phyloP scores from a whole-genome alignment of 371 early-diverging fungal species.

The Rhizopus arrhizus region DNA sequence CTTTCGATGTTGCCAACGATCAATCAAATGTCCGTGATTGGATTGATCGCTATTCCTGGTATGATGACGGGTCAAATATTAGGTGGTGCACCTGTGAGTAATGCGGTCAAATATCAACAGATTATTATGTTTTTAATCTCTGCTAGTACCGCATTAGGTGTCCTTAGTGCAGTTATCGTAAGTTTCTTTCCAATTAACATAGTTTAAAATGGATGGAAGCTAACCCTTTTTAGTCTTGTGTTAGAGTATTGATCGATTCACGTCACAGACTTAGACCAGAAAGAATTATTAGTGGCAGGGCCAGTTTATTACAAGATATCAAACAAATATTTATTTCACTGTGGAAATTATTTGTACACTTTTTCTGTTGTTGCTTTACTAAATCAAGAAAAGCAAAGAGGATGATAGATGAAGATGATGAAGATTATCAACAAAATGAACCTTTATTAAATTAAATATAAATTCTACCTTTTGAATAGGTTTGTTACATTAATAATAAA shows the following conservation, averaged over 20 bases:
- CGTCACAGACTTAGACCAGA: slow-evolving; percentile 65
- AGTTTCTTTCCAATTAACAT: background rate
- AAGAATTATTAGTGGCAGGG: slow-evolving; percentile 41
- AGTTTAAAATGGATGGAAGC: background rate
- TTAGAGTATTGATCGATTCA: slow-evolving; percentile 60
- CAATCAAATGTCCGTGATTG: slow-evolving; percentile 82
- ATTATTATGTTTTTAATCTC: slow-evolving; percentile 81
- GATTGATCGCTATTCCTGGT: slow-evolving; percentile 84
- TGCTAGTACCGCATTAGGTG: slow-evolving; percentile 62
- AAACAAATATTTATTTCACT: slow-evolving; percentile 6
- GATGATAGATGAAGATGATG: background rate
- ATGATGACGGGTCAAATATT: slow-evolving; percentile 90
- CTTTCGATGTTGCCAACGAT: slow-evolving; percentile 79
- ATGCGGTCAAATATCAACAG: slow-evolving; percentile 78
- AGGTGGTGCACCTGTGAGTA: slow-evolving; percentile 75
- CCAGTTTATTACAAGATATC: slow-evolving; percentile 36
- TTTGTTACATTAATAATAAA: background rate
- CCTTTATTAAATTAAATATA: slow-evolving; percentile 10
- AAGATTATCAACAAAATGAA: slow-evolving; percentile 17
- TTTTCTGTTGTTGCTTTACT: slow-evolving; percentile 10
- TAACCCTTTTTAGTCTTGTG: slow-evolving; percentile 41
- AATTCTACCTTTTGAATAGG: background rate
- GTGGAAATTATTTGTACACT: slow-evolving; percentile 10
- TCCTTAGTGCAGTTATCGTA: slow-evolving; percentile 60
- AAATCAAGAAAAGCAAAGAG: slow-evolving; percentile 3